phyloP scores from a whole-genome alignment of 352 stramenopile genomes.

The Peronosclerospora sorghi region DNA sequence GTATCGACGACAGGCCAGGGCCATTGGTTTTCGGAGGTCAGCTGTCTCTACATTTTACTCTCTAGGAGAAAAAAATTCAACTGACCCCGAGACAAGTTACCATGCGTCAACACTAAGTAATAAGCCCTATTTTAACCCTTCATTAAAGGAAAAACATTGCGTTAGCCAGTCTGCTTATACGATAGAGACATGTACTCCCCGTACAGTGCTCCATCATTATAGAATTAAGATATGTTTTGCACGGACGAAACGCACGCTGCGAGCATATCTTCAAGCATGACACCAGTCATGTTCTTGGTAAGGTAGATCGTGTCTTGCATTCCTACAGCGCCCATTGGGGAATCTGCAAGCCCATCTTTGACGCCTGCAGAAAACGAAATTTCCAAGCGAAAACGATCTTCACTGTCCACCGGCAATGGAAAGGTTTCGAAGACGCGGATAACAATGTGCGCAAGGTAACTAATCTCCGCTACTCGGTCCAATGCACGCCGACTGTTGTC shows the following conservation, averaged over 20 bases:
- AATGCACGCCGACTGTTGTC: slow-evolving; percentile 56
- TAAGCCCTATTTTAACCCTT: too few species aligned
- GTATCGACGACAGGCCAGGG: too few species aligned
- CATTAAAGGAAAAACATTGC: too few species aligned
- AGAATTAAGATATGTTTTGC: slow-evolving; percentile 21
- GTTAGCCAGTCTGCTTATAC: too few species aligned
- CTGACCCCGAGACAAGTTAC: too few species aligned
- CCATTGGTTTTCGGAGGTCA: too few species aligned
- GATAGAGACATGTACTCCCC: too few species aligned
- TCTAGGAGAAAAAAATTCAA: too few species aligned
- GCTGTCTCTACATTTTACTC: too few species aligned
- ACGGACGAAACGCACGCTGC: slow-evolving; percentile 74
- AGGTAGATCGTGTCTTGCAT: slow-evolving; percentile 73
- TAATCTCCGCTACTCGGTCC: slow-evolving; percentile 89
- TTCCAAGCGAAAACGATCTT: slow-evolving; percentile 78
- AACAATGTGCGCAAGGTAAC: slow-evolving; percentile 98
- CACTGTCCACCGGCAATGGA: slow-evolving; percentile 64
- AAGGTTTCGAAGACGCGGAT: slow-evolving; percentile 97
- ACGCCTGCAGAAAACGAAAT: slow-evolving; percentile 78
- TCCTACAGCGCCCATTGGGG: slow-evolving; percentile 6
- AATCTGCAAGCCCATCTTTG: slow-evolving; percentile 24
- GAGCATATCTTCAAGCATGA: slow-evolving; percentile 86
- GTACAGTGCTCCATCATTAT: slow-evolving; percentile 28
- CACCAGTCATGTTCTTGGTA: slow-evolving; percentile 75
- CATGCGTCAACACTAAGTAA: too few species aligned